These are phyloP conservation scores for Talaromyces adpressus DNA, from an alignment of 495 filamentous ascomycete genomes.

Conservation along the genomic window DNA sequence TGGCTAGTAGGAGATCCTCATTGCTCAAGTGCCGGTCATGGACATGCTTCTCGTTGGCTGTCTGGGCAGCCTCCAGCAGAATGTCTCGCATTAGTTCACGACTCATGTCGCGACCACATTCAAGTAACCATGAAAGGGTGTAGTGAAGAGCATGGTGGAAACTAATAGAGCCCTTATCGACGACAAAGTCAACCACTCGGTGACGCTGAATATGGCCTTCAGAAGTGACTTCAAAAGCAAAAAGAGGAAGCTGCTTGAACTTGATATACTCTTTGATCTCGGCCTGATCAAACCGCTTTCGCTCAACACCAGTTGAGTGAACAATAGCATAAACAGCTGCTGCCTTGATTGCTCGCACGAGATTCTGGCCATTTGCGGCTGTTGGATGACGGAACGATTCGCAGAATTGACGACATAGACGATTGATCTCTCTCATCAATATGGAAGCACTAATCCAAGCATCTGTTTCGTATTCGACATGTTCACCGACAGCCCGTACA, in stretches of 20 bases:
- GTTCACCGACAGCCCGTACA: slow-evolving; percentile 80
- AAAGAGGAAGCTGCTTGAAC: slow-evolving; percentile 70
- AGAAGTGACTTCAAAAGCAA: slow-evolving; percentile 64
- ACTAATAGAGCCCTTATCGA: slow-evolving; percentile 85
- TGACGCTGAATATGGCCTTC: slow-evolving; percentile 31
- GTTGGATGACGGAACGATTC: slow-evolving; percentile 72
- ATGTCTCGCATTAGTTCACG: slow-evolving; percentile 55
- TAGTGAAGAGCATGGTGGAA: slow-evolving; percentile 98
- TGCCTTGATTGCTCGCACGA: slow-evolving; percentile 66
- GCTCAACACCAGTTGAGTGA: slow-evolving; percentile 83
- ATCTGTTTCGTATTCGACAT: slow-evolving; percentile 97
- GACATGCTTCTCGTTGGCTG: slow-evolving; percentile 24
- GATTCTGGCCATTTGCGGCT: slow-evolving; percentile 48
- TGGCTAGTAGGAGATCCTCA: slow-evolving; percentile 76
- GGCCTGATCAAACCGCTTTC: slow-evolving; percentile 74
- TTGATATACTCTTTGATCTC: slow-evolving; percentile 79
- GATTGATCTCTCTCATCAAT: slow-evolving; percentile 90
- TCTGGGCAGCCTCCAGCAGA: slow-evolving; percentile 48
- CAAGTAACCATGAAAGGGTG: slow-evolving; percentile 93
- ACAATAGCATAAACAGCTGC: slow-evolving; percentile 72
- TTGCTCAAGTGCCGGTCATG: slow-evolving; percentile 26
- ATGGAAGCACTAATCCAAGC: slow-evolving; percentile 95
- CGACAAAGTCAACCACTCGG: slow-evolving; percentile 75
- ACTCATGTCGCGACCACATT: slow-evolving; percentile 73
- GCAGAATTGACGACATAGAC: slow-evolving; percentile 78